Evolutionary conservation across 768 basidiomycete genomes (phyloP), one percentile per base, ranked within the genome.

Genomic region (Hericium rajendrae): DNA sequence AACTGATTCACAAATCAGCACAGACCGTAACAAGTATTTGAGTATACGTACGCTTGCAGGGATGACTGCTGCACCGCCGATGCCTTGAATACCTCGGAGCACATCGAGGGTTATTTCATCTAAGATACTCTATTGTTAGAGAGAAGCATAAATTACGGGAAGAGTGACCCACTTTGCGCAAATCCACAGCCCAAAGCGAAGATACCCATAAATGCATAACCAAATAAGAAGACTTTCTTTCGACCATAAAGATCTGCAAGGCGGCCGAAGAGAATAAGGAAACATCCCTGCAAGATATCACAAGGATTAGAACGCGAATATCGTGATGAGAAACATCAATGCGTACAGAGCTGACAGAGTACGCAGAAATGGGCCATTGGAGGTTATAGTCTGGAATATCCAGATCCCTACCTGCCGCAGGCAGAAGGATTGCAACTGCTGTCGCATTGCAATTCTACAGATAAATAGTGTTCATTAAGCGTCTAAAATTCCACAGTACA

Each of bases 161-260:
- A 24, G 28, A 6, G n/a, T 53, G 58, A 60, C 64, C 64, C 63
- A 80, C 82, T 73, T n/a, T 77, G 71, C 0, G 82, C 71, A 59
- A 93, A 87, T 1, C 79, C 84, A 62, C 84, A 81, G 2, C 74
- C 85, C 0, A 94, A 64, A 0, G 83, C 79, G 59, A 86, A 85
- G 0, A 75, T 73, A 8, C 74, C 67, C 39, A 85, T 76, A 56
- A 77, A 71, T 3, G 71, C 8, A 32, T 82, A 79, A 2, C 92
- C 92, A 3, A 73, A 10, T 6, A 86, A 56, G 68, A 91, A 94
- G 0, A 75, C 75, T 38, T 73, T 76, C 63, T 87, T 91, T 37
- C 89, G 78, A 1, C 92, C 91, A 60, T 86, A 83, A 2, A 89
- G 70, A 67, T 93, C 91, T 1, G 90, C 88, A 1, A 93, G 68